Base-by-base conservation (phyloP, 2,329 filamentous ascomycete species). In the Ustulina deusta region DNA sequence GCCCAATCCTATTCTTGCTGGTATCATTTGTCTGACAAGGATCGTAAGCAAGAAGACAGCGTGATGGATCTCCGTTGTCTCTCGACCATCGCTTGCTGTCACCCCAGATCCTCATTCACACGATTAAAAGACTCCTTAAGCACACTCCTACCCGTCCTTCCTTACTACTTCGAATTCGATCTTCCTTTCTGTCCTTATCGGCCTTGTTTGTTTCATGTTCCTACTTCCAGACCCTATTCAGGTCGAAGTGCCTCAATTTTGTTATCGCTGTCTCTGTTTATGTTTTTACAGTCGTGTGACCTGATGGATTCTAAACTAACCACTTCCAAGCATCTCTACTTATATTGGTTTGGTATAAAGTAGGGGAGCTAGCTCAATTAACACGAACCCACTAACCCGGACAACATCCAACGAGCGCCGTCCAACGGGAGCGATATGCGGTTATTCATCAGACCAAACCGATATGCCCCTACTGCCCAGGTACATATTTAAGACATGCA, bases 1-100 rank as follows among this genome's bases (percentile, higher is more conserved):
- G n/a, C n/a, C n/a, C n/a, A 32, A 27, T 63, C 40, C n/a, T 20
- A 25, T 7, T 56, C 36, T 52, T 51, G 34, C 32, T 42, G n/a
- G 10, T 54, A 44, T 46, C 38, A 52, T 36, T 38, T 22, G 44
- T 58, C 64, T 48, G 58, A 66, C 44, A 36, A 20, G 6, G 40
- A 15, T 46, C 15, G 46, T 62, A 59, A 59, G 48, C 60, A 60
- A 56, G 13, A 25, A 54, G 15, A 52, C 29, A 20, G 29, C 9
- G 49, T 32, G 27, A 51, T 32, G 48, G 11, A 25, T n/a, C 6
- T n/a, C 27, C 15, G 27, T 29, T 6, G 42, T 38, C n/a, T 32
- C 11, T 32, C 48, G 22, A 27, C 22, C 22, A 29, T 48, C 20
- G n/a, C 44, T 25, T n/a, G n/a, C n/a, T n/a, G n/a, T n/a, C n/a